Conservation (phyloP, 2,329 filamentous ascomycete species). For the Plenodomus lindquistii region DNA sequence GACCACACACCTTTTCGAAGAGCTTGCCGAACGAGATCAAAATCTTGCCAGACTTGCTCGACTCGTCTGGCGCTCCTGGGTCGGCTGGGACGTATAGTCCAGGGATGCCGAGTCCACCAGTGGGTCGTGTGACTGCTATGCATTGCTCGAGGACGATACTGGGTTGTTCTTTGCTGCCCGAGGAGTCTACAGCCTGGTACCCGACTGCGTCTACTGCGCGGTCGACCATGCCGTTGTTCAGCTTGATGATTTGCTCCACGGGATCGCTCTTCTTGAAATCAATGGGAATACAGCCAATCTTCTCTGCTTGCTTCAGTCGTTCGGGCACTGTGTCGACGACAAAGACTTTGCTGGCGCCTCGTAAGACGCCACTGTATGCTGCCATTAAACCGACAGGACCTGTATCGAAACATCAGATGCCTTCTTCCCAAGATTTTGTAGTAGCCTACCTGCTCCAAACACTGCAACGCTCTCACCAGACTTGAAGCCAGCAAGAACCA, state of each 20-base stretch:
- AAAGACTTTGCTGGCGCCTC: constrained; percentile 64
- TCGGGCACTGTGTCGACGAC: constrained; percentile 67
- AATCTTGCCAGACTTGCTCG: constrained; percentile 66
- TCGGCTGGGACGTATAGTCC: constrained; percentile 60
- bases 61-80: constrained; percentile 65
- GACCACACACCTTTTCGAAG: constrained; percentile 62
- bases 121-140: constrained; percentile 64
- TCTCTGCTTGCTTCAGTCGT: constrained; percentile 61
- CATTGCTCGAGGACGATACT: constrained; percentile 67
- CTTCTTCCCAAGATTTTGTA: no score
- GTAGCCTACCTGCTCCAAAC: constrained; percentile 54
- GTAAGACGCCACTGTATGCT: constrained; percentile 64
- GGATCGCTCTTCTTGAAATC: constrained; percentile 64
- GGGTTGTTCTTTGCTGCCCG: constrained; percentile 62
- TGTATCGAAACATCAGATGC: no score
- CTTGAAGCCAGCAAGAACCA: constrained; percentile 62
- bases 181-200: constrained; percentile 62
- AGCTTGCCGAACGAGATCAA: constrained; percentile 68
- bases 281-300: constrained; percentile 65
- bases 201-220: constrained; percentile 68
- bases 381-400: constrained; percentile 68
- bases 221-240: constrained; percentile 65
- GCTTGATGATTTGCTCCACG: constrained; percentile 63
- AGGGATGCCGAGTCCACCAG: constrained; percentile 65
- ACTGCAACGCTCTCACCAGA: constrained; percentile 66